These are phyloP conservation scores for Podospora appendiculata DNA, from an alignment of 495 filamentous ascomycete species.

Conservation along the genomic window DNA sequence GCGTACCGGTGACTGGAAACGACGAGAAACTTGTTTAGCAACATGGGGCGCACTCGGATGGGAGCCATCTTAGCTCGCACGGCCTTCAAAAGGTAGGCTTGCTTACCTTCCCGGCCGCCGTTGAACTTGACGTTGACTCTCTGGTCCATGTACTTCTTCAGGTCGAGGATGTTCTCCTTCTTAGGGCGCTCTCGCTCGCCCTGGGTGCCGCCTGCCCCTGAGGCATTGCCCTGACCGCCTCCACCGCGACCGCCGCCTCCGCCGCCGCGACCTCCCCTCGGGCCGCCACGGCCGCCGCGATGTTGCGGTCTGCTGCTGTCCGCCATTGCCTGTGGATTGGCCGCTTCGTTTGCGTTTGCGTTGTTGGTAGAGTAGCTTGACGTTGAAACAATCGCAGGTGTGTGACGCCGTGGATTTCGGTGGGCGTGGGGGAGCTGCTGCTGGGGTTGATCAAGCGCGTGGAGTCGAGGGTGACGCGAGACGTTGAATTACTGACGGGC, in stretches of 20 bases:
- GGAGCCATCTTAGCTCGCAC: no score
- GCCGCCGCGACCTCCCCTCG: constrained; percentile 42
- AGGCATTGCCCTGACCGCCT: constrained; percentile 32
- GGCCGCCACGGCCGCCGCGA: constrained; percentile 35
- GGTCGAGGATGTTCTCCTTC: constrained; percentile 96
- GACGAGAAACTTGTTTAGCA: background rate
- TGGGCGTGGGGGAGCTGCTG: no score
- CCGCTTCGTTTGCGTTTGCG: background rate
- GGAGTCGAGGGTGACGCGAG: no score
- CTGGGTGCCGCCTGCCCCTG: constrained; percentile 40
- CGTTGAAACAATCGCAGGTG: no score
- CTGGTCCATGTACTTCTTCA: constrained; percentile 95
- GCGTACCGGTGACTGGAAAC: constrained; percentile 63
- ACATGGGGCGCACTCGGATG: no score
- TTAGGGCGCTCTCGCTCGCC: constrained; percentile 63
- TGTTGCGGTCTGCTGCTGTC: background rate
- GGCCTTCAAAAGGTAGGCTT: no score
- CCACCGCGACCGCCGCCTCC: constrained; percentile 23
- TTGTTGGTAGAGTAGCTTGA: background rate
- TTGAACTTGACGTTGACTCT: constrained; percentile 92
- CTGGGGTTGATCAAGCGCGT: no score
- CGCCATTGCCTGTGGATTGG: background rate
- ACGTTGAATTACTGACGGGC: no score
- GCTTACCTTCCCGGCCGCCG: constrained; percentile 82
- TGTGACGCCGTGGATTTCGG: no score